These are phyloP conservation scores for Colletotrichum lupini DNA, from an alignment of 2,329 filamentous ascomycete species.

Conservation along the genomic window DNA sequence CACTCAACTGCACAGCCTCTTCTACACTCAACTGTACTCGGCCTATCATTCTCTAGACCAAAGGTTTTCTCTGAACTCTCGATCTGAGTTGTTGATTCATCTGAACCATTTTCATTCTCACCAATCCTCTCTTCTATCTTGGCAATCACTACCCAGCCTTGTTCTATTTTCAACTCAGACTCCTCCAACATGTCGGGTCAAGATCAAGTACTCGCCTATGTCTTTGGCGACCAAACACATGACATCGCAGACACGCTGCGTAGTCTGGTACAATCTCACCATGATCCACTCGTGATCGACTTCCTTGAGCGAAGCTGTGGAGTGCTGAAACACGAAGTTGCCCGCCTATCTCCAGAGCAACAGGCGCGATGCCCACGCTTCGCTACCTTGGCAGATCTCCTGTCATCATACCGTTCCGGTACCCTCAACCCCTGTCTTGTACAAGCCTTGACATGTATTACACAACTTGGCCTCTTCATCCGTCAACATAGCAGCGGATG, in stretches of 20 bases:
- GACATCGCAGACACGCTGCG: conserved; percentile 3
- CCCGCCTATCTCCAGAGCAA: conserved; percentile 8
- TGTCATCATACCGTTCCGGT: background rate
- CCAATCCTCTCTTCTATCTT: background rate
- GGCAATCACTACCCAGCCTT: background rate
- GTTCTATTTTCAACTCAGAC: background rate
- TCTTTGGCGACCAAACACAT: conserved; percentile 24
- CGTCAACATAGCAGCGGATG: conserved; percentile 15
- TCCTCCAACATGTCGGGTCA: conserved; percentile 1
- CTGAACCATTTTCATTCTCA: background rate
- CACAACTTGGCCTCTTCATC: conserved; percentile 25
- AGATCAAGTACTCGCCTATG: background rate
- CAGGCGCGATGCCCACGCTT: conserved; percentile 11
- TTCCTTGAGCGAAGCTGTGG: conserved; percentile 17
- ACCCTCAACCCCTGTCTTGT: conserved; percentile 6
- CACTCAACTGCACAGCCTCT: background rate
- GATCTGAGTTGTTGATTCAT: background rate
- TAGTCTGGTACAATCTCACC: background rate
- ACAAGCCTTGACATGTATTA: conserved; percentile 8
- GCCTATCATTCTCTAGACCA: background rate
- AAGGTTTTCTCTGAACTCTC: background rate
- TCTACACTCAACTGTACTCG: background rate
- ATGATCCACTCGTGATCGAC: conserved; percentile 6
- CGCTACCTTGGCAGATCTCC: background rate
- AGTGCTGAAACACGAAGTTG: conserved; percentile 7